Conservation (phyloP, 805 yeast genomes). For the Yarrowia sp. region DNA sequence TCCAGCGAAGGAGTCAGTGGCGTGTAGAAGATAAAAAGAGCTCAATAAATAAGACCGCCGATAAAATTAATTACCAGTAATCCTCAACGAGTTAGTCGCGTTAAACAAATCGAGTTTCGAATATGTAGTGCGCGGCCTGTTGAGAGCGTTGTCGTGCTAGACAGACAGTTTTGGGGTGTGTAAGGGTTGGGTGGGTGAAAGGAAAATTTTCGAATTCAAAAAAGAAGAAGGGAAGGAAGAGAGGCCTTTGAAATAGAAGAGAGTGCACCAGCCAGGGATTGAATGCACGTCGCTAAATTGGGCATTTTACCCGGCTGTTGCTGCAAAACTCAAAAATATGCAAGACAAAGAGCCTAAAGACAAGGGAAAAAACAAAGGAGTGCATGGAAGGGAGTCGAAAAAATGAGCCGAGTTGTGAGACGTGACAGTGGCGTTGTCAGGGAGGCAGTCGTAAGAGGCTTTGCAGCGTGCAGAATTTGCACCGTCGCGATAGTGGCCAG, state of each 20-base stretch:
- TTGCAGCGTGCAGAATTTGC: not conserved
- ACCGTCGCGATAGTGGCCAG: not conserved
- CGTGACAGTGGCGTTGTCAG: slow-evolving; percentile 4
- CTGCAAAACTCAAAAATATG: slow-evolving; percentile 2
- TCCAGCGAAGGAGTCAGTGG: slow-evolving; percentile 27
- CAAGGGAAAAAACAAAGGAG: slow-evolving; percentile 7
- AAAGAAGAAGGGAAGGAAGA: slow-evolving; percentile 17
- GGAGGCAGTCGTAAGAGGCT: not conserved
- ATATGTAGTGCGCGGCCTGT: slow-evolving; percentile 22
- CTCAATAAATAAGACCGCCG: slow-evolving; percentile 24
- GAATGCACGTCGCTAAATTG: slow-evolving; percentile 25
- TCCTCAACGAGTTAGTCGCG: slow-evolving; percentile 27
- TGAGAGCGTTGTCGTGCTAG: slow-evolving; percentile 27
- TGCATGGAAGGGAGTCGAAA: slow-evolving; percentile 25
- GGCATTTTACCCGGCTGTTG: slow-evolving; percentile 25
- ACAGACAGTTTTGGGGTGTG: slow-evolving; percentile 24
- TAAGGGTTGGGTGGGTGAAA: slow-evolving; percentile 23
- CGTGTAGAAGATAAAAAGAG: slow-evolving; percentile 15
- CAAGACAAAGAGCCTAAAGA: not conserved
- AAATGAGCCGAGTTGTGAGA: slow-evolving; percentile 14
- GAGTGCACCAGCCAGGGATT: slow-evolving; percentile 25
- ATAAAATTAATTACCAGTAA: slow-evolving; percentile 17
- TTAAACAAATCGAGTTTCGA: slow-evolving; percentile 23
- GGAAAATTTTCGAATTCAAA: slow-evolving; percentile 25
- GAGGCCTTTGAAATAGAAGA: slow-evolving; percentile 22